Base-by-base conservation (phyloP, 2,329 filamentous ascomycete species). In the Sarocladium kiliense region DNA sequence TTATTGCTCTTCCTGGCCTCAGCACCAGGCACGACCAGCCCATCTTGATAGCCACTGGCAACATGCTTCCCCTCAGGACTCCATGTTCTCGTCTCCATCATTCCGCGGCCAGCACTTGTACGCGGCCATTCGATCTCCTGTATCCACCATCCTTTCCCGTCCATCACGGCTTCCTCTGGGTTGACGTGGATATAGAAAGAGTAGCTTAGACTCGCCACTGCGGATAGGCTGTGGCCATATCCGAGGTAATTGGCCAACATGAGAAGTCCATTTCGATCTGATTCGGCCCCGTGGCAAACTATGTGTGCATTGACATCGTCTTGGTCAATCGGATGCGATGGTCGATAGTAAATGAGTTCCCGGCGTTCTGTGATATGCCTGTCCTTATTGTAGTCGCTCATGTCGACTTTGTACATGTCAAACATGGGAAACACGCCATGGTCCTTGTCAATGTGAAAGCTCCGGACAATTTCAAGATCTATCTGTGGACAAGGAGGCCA, bases 321-420 rank as follows among this genome's bases (percentile, higher is more conserved):
- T 2, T 55, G 58, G 0, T 74, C 67, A 2, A 81, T 64, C 0
- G 77, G 75, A 50, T 68, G 67, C 1, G 76, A 65, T 2, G 79
- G 69, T 0, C 77, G 74, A 58, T 82, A 82, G 5, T 78, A 59
- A 1, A 80, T 59, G 7, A 82, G 65, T 60, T 82, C 76, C 18
- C 76, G 71, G 5, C 74, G 68, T 34, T 79, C 77, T 3, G 74
- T 65, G 7, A 78, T 56, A 0, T 72, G 65, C 47, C 69, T 72
- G 0, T 59, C 68, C 9, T 64, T 62, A 60, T 82, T 82, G 58
- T 70, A 78, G 0, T 55, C 65, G 0, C 58, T 59, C 73, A 82
- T 76, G 61, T 81, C 78, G 7, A 82, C 79, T 65, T 81, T 81
- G 62, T 73, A 73, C 75, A 81, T 79, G 49, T 80, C 74, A 2